Conservation (phyloP, 169 alveolate genomes). For the Amoebophrya sp. region DNA sequence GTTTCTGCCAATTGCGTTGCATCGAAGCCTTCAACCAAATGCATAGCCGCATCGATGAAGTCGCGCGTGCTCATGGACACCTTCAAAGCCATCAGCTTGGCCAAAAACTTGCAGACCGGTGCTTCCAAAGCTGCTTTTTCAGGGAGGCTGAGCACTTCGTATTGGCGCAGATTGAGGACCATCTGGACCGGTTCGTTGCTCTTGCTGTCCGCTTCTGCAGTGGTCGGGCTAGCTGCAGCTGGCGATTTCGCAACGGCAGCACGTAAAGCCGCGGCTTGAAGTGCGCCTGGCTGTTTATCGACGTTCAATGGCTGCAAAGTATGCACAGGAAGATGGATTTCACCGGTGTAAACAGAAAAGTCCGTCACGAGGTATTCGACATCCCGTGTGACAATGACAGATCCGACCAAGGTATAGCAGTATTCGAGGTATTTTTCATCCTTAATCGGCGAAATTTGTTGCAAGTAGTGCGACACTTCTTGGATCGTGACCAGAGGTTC, state of each 20-base stretch:
- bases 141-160: not conserved
- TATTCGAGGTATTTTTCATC: not conserved
- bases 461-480: not conserved
- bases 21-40: not conserved
- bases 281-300: not conserved
- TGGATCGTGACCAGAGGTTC: constrained; percentile 14
- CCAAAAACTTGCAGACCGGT: not conserved
- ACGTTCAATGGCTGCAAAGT: not conserved
- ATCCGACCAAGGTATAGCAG: not conserved
- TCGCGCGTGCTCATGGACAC: not conserved
- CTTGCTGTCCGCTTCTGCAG: not conserved
- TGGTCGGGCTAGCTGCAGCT: not conserved
- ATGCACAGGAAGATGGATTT: not conserved
- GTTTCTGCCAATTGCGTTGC: not conserved
- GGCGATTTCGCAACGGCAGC: not conserved
- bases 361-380: not conserved
- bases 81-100: not conserved
- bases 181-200: not conserved
- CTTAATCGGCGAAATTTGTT: not conserved
- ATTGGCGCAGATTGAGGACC: constrained; percentile 10
- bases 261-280: not conserved
- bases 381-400: not conserved
- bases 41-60: not conserved
- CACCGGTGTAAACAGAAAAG: not conserved
- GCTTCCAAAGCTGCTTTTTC: not conserved